phyloP scores from a whole-genome alignment of 2,329 filamentous ascomycete species.

The Claviceps cyperi region DNA sequence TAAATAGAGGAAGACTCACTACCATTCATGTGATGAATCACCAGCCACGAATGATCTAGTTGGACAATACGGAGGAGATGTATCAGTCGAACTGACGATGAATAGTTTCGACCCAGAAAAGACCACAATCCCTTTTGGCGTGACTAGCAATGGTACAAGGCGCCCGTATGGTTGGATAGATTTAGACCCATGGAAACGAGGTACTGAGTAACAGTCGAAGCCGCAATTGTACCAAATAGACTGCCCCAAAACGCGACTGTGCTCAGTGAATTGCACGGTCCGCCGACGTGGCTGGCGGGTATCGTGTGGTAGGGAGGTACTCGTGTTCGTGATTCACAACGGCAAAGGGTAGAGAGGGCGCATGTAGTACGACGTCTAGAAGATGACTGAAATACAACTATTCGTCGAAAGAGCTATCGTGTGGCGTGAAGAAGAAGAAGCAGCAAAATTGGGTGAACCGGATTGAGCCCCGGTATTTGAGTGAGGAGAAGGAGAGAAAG shows the following conservation, averaged over 20 bases:
- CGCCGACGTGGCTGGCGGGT: constrained; percentile 2
- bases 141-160: neutral
- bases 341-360: neutral
- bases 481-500: neutral
- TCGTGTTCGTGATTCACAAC: constrained; percentile 5
- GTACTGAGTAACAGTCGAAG: constrained; percentile 1
- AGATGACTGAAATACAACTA: neutral
- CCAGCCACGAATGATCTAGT: neutral
- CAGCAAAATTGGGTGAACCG: neutral
- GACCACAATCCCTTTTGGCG: neutral
- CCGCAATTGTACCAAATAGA: neutral
- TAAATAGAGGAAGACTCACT: neutral
- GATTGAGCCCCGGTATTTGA: neutral
- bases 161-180: neutral
- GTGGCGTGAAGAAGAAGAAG: neutral
- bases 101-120: neutral
- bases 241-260: neutral
- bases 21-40: neutral
- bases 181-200: neutral
- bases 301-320: constrained; percentile 2
- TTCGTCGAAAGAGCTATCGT: neutral
- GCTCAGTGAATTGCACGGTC: neutral
- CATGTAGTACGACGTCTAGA: constrained; percentile 4
- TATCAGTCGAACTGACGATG: neutral
- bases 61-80: neutral